Base-by-base conservation (phyloP, 192 early-diverging fungal species). In the Linnemannia hyalina region DNA sequence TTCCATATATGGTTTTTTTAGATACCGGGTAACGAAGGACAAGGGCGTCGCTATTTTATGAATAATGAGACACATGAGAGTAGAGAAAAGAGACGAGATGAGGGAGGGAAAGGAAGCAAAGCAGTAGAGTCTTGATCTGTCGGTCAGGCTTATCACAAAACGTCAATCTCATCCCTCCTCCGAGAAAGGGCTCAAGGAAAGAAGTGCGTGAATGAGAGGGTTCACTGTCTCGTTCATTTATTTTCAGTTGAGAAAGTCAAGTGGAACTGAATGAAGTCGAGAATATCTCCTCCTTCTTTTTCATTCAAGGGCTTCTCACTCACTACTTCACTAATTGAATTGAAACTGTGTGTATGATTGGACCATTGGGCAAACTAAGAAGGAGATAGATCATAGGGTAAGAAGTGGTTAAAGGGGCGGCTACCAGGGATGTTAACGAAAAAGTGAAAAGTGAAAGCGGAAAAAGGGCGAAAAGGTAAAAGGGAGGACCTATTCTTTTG, bases 381-480 rank as follows among this genome's bases (percentile, higher is more conserved):
- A 65, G 7, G n/a, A 16, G 11, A 32, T 15, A 65, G 26, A 10
- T 35, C 11, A 15, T 32, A 65, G 22, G 15, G 29, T 9, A 35
- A 0, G 60, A 8, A 4, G 26, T 57, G 10, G 13, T 2, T 13
- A 29, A 32, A 32, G 32, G 60, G 13, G 60, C 3, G 23, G 15
- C 29, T 29, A 32, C 38, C 3, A 4, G 3, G 26, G 26, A 32
- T 10, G 29, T 65, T 32, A 65, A 65, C 60, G 60, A 29, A 11
- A 23, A 60, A n/a, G 23, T n/a, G 1, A 29, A 60, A n/a, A 10
- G 57, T 9, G n/a, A 23, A 32, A 65, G 60, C 11, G 60, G 60
- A 65, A 65, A 65, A 65, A 65, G 60, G 60, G 60, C 60, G 60
- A 65, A 65, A 65, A 65, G 60, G 60, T 65, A 1, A 65, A 35